Percentiles rank a stretch among this genome's conserved stretches.
Conservation (phyloP, 352 stramenopile genomes). For the Phytopythium sindhum region DNA sequence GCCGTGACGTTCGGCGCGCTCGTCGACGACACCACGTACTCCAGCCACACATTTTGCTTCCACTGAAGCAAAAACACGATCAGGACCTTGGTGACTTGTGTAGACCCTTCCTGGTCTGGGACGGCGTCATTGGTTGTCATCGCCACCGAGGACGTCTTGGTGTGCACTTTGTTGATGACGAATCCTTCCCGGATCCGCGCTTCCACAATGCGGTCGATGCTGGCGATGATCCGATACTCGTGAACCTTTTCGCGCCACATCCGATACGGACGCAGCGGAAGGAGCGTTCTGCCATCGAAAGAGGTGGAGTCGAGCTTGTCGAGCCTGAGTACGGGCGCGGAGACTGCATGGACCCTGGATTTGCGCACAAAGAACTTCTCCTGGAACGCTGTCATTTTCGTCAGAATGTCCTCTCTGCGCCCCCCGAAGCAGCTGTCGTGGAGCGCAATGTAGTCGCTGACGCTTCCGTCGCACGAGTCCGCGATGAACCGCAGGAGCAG, state of each 20-base stretch:
- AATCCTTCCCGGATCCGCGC: constrained; percentile 82
- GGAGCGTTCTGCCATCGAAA: constrained; percentile 57
- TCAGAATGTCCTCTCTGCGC: constrained; percentile 22
- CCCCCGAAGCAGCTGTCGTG: constrained; percentile 48
- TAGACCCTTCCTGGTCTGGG: not conserved
- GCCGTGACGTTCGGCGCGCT: constrained; percentile 16
- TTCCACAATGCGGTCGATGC: constrained; percentile 79
- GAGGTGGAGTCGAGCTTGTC: constrained; percentile 67
- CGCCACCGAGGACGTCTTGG: constrained; percentile 29
- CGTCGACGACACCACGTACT: constrained; percentile 81
- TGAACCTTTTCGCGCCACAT: constrained; percentile 88
- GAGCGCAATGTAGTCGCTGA: constrained; percentile 64
- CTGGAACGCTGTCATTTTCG: constrained; percentile 64
- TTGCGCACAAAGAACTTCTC: constrained; percentile 55
- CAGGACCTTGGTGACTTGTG: constrained; percentile 60
- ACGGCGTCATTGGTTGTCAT: not conserved
- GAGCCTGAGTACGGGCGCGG: constrained; percentile 59
- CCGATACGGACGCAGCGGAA: constrained; percentile 72
- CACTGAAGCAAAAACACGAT: constrained; percentile 85
- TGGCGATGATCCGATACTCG: constrained; percentile 82
- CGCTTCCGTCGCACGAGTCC: constrained; percentile 55
- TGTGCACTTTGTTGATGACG: constrained; percentile 73
- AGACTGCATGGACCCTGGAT: constrained; percentile 69
- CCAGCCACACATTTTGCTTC: constrained; percentile 88
- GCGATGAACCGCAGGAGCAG: constrained; percentile 78